Evolutionary conservation across 2,329 filamentous ascomycete species (phyloP).

Genomic region (Lachnellula occidentalis): DNA sequence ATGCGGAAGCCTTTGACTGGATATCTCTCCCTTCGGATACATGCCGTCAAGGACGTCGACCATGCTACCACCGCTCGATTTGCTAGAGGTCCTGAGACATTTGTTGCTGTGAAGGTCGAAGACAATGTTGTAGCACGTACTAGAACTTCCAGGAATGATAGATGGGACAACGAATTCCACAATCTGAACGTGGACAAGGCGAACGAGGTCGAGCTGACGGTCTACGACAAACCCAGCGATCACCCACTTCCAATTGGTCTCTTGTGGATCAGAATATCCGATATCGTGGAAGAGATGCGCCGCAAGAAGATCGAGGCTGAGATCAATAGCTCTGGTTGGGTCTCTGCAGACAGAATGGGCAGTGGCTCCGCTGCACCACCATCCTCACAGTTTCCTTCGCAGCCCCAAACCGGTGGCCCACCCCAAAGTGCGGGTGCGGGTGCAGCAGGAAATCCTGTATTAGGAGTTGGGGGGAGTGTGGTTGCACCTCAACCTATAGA

Average conservation of each 20-base stretch:
- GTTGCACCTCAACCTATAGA: constrained; percentile 60
- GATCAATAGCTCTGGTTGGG: constrained; percentile 91
- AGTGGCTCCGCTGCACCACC: constrained; percentile 42
- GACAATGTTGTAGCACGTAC: constrained; percentile 88
- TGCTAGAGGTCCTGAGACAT: constrained; percentile 86
- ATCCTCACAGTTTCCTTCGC: constrained; percentile 47
- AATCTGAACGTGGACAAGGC: constrained; percentile 95
- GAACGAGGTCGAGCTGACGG: constrained; percentile 95
- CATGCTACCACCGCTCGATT: constrained; percentile 81
- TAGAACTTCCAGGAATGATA: constrained; percentile 75
- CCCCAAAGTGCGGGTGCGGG: constrained; percentile 34
- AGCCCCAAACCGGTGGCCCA: constrained; percentile 40
- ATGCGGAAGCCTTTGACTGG: constrained; percentile 94
- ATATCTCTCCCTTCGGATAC: constrained; percentile 77
- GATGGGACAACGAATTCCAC: constrained; percentile 88
- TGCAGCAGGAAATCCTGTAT: constrained; percentile 23
- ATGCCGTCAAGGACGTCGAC: constrained; percentile 89
- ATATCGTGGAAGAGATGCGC: constrained; percentile 96
- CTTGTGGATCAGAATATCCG: constrained; percentile 93
- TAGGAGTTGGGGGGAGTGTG: constrained; percentile 27
- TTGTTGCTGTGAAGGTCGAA: constrained; percentile 94
- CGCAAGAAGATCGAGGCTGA: constrained; percentile 96
- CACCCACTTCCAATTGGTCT: constrained; percentile 89
- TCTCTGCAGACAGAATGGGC: constrained; percentile 92
- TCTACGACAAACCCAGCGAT: constrained; percentile 92